These are phyloP conservation scores for Irpex sp. DNA, from an alignment of 1,284 basidiomycete genomes.

Conservation along the genomic window DNA sequence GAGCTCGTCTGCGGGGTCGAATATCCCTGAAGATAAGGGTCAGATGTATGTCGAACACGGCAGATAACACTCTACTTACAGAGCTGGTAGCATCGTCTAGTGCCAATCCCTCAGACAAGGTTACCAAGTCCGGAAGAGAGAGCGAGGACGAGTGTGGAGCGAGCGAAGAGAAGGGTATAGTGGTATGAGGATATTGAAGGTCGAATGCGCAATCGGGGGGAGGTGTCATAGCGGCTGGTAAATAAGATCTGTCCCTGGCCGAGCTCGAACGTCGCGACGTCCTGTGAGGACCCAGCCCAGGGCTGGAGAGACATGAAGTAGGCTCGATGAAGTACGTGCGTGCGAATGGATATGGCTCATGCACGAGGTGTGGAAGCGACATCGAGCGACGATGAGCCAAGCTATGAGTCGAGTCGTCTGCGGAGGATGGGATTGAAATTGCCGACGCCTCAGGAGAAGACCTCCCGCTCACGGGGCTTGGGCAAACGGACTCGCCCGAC, in stretches of 20 bases:
- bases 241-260: constrained; percentile 6
- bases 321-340: constrained; percentile 13
- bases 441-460: constrained; percentile 6
- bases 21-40: neutral
- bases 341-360: constrained; percentile 8
- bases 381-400: constrained; percentile 10
- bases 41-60: neutral
- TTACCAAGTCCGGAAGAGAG: constrained; percentile 9
- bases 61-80: constrained; percentile 1
- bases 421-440: neutral
- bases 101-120: constrained; percentile 3
- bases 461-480: constrained; percentile 4
- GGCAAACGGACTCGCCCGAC: neutral
- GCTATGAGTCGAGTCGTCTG: neutral
- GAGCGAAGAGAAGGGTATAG: constrained; percentile 3
- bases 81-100: constrained; percentile 1
- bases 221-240: constrained; percentile 5
- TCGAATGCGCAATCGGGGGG: constrained; percentile 8
- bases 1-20: constrained; percentile 8
- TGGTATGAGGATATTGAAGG: constrained; percentile 2
- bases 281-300: constrained; percentile 7
- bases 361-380: constrained; percentile 8
- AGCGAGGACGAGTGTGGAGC: constrained; percentile 4
- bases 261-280: constrained; percentile 3
- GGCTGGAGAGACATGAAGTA: constrained; percentile 10